These are phyloP conservation scores for Globisporangium irregulare DNA, from an alignment of 352 stramenopile species.

Conservation along the genomic window DNA sequence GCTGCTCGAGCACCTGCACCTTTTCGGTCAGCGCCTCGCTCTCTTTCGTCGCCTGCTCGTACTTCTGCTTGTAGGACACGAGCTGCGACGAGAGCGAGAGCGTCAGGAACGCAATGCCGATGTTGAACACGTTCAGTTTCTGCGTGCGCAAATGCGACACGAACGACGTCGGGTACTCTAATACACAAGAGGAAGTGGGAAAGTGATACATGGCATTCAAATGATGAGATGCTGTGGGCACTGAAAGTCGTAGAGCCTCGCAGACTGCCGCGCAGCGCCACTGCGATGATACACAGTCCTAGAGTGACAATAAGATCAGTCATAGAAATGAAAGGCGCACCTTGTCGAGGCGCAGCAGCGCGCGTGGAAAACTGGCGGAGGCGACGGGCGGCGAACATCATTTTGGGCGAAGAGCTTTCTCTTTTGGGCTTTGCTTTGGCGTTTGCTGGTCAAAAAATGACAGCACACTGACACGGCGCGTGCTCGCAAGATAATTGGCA, in stretches of 20 bases:
- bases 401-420: background rate
- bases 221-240: background rate
- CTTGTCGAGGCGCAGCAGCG: constrained; percentile 31
- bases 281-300: no score
- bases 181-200: background rate
- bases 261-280: background rate
- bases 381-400: constrained; percentile 34
- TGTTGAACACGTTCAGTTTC: constrained; percentile 87
- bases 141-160: constrained; percentile 71
- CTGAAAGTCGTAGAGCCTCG: background rate
- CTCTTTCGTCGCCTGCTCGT: constrained; percentile 33
- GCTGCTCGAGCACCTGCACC: constrained; percentile 51
- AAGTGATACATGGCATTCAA: background rate
- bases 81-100: constrained; percentile 84
- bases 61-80: constrained; percentile 70
- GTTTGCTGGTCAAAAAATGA: constrained; percentile 15
- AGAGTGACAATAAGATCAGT: background rate
- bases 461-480: background rate
- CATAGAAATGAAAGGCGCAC: constrained; percentile 16
- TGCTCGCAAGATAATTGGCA: background rate
- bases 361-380: constrained; percentile 41
- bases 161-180: constrained; percentile 83
- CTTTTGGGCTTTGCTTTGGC: constrained; percentile 3
- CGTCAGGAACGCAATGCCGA: constrained; percentile 78
- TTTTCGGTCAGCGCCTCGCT: constrained; percentile 45